Evolutionary conservation across 2,329 filamentous ascomycete genomes (phyloP), one percentile per base, ranked within the genome.

Genomic region (Cladosporium oxysporum): DNA sequence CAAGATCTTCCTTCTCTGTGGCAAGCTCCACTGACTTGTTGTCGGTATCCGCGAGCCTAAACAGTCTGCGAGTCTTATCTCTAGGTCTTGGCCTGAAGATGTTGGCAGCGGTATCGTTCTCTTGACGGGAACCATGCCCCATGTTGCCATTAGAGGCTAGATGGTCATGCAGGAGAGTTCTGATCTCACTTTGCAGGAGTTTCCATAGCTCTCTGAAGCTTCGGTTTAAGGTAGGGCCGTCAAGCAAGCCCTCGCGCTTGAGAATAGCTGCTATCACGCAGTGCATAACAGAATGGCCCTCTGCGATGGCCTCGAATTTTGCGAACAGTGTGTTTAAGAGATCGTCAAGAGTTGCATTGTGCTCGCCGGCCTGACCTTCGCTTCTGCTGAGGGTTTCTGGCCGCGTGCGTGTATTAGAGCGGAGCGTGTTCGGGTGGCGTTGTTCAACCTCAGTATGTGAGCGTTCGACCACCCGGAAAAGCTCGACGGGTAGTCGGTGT

Each of bases 171-270:
- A 99, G 82, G 16, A 99, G 82, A 5, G 93, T 96, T 50, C 93
- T 88, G 70, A 99, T 98, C 83, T 99, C 95, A 78, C 96, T 98
- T 76, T 99, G 95, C 74, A 97, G 94, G 8, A 99, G 83, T 75
- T 97, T 97, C 96, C 96, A 99, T 49, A 99, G 82, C 79, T 98
- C 95, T 74, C 94, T 95, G 79, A 99, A 99, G 65, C 93, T 93
- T 64, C 92, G 89, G 6, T 92, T 89, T 59, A 98, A 84, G 0
- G 87, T 84, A 81, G 81, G 90, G 82, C 77, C 88, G 64, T 85
- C 84, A 10, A 65, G 41, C 59, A 83, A 77, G 78, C 90, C 91
- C 75, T 98, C 93, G 59, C 96, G 88, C 68, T 90, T 88, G 63
- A 94, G 88, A 66, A 99, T 91, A 0, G 91, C 91, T 69, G 90